A percentile compares a stretch with the other conserved stretches of the same genome.
These are phyloP conservation scores for Fusarium pseudoanthophilum DNA, from an alignment of 2,329 filamentous ascomycete genomes.

Conservation along the genomic window DNA sequence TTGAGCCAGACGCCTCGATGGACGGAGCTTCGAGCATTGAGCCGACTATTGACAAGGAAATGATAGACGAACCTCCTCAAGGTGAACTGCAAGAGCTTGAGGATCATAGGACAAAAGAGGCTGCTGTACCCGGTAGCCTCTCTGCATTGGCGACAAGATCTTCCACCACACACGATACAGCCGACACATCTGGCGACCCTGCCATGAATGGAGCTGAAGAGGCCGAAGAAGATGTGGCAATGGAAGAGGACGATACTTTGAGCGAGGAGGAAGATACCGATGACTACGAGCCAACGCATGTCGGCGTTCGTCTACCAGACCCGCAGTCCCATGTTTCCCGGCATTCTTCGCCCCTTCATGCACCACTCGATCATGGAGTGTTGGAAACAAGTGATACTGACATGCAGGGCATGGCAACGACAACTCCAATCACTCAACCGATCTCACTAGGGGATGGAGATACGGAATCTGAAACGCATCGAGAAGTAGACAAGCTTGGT, in stretches of 20 bases:
- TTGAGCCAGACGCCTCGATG: slow-evolving; percentile 15
- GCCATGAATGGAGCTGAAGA: slow-evolving; percentile 6
- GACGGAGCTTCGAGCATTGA: slow-evolving; percentile 7
- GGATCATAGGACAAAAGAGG: not conserved
- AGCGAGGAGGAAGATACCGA: slow-evolving; percentile 54
- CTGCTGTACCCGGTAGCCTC: not conserved
- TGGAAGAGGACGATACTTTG: slow-evolving; percentile 38
- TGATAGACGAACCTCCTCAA: not conserved
- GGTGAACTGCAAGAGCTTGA: not conserved
- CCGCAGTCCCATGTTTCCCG: slow-evolving; percentile 6
- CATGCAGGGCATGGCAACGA: slow-evolving; percentile 37
- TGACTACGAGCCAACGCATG: slow-evolving; percentile 66
- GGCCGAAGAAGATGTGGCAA: slow-evolving; percentile 36
- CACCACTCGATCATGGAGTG: slow-evolving; percentile 33
- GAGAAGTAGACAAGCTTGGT: slow-evolving; percentile 58
- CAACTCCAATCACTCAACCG: slow-evolving; percentile 41
- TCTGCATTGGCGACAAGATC: not conserved
- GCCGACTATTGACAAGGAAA: not conserved
- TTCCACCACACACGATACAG: not conserved
- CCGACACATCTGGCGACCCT: not conserved
- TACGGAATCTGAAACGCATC: slow-evolving; percentile 42
- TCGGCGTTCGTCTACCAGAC: slow-evolving; percentile 36
- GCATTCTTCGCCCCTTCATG: slow-evolving; percentile 10
- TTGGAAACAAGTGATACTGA: slow-evolving; percentile 45
- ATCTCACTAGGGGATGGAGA: slow-evolving; percentile 47